A percentile compares a stretch with the other conserved stretches of the same genome.
phyloP scores from a whole-genome alignment of 208 protist species.

The Crithidia sp. region DNA sequence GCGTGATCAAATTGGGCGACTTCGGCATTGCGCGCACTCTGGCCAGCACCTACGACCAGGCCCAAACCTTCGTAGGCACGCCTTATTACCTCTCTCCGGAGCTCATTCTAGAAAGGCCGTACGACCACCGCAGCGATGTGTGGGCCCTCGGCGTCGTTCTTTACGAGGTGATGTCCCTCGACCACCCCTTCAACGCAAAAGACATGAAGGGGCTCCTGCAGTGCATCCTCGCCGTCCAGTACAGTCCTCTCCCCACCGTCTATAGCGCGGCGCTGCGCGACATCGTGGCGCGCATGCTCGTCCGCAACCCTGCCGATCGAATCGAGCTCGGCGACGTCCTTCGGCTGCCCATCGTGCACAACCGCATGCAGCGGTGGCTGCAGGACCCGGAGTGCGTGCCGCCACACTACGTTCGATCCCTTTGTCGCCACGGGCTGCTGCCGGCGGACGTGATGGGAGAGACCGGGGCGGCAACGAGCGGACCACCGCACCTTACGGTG shows the following conservation, averaged over 20 bases:
- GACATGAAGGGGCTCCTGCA: slow-evolving; percentile 91
- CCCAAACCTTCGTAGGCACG: slow-evolving; percentile 94
- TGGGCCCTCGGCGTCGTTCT: slow-evolving; percentile 94
- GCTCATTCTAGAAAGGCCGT: slow-evolving; percentile 92
- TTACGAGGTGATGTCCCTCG: slow-evolving; percentile 88
- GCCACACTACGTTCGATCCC: slow-evolving; percentile 68
- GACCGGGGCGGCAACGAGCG: slow-evolving; percentile 1
- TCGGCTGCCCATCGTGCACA: slow-evolving; percentile 72
- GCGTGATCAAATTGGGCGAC: slow-evolving; percentile 93
- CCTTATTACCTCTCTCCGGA: slow-evolving; percentile 95
- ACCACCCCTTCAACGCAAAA: slow-evolving; percentile 90
- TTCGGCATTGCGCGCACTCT: slow-evolving; percentile 94
- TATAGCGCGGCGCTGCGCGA: slow-evolving; percentile 81
- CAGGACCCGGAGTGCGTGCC: slow-evolving; percentile 61
- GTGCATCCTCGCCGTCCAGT: slow-evolving; percentile 88
- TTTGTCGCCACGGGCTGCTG: slow-evolving; percentile 68
- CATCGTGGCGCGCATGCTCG: slow-evolving; percentile 78
- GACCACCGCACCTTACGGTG: slow-evolving; percentile 6
- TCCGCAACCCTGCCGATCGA: slow-evolving; percentile 73
- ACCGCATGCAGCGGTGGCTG: slow-evolving; percentile 81
- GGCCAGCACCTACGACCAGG: slow-evolving; percentile 90
- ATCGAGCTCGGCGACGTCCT: slow-evolving; percentile 74
- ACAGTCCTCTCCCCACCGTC: slow-evolving; percentile 73
- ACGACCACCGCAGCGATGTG: slow-evolving; percentile 94
- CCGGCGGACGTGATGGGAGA: slow-evolving; percentile 43